Percentiles rank a stretch among this genome's conserved stretches.
Evolutionary conservation across 768 basidiomycete species (phyloP).

Genomic region (Leucocoprinus sp.): DNA sequence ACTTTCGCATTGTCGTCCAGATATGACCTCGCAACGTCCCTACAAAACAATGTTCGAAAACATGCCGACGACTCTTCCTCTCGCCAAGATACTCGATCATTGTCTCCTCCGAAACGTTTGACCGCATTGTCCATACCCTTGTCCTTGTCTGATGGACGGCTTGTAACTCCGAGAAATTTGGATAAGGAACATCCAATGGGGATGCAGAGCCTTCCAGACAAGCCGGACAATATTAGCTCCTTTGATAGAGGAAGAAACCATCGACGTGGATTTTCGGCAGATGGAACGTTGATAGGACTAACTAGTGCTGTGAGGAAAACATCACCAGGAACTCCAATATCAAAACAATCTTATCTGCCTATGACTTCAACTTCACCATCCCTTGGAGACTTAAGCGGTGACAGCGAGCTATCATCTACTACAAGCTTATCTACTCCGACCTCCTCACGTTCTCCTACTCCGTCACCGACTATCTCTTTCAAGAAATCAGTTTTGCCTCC

Average conservation of each 20-base stretch:
- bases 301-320: slow-evolving; percentile 32
- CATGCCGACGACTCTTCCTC: slow-evolving; percentile 2
- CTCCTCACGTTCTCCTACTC: slow-evolving; percentile 34
- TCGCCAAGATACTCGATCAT: slow-evolving; percentile 29
- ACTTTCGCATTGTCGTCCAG: slow-evolving; percentile 39
- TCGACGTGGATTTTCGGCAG: slow-evolving; percentile 47
- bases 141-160: slow-evolving; percentile 9
- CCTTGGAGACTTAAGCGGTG: slow-evolving; percentile 18
- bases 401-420: slow-evolving; percentile 35
- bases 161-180: slow-evolving; percentile 46
- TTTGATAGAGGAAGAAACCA: slow-evolving; percentile 34
- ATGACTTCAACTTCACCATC: too few relatives aligned
- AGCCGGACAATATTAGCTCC: slow-evolving; percentile 20
- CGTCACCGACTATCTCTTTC: slow-evolving; percentile 32
- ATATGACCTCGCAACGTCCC: slow-evolving; percentile 49
- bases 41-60: slow-evolving; percentile 28
- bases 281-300: slow-evolving; percentile 24
- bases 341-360: background rate
- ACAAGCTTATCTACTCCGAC: slow-evolving; percentile 36
- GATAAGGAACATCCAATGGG: slow-evolving; percentile 22
- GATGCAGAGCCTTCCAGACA: slow-evolving; percentile 21
- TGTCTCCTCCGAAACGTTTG: slow-evolving; percentile 14
- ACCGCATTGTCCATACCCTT: background rate
- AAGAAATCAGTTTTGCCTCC: slow-evolving; percentile 14
- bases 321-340: slow-evolving; percentile 38